Conservation (phyloP, 345 rosid genomes). For the Populus alba region DNA sequence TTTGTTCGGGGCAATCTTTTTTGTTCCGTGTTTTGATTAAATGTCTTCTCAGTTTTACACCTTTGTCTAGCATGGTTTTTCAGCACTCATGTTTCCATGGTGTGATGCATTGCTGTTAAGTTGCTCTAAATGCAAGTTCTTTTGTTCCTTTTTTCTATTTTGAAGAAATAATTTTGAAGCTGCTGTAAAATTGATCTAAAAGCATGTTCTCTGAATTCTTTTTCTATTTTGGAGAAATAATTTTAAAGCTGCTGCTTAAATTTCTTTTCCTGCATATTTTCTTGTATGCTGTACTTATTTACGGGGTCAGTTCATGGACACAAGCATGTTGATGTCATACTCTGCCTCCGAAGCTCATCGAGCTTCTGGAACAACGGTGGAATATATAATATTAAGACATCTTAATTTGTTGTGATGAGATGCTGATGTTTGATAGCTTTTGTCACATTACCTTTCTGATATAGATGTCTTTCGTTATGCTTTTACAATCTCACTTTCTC, state of each 20-base stretch:
- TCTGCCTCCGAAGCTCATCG: not conserved
- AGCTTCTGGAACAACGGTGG: not conserved
- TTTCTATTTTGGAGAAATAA: too few species aligned
- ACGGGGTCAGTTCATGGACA: not conserved
- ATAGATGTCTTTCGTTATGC: not conserved
- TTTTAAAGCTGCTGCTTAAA: too few species aligned
- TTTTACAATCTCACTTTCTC: not conserved
- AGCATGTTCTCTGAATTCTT: not conserved
- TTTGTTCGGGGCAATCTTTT: slow-evolving; percentile 6
- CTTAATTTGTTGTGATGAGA: not conserved
- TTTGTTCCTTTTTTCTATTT: not conserved
- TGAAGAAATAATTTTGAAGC: not conserved
- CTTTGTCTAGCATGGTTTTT: not conserved
- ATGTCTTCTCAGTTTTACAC: too few species aligned
- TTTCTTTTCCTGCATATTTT: not conserved
- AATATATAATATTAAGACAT: not conserved
- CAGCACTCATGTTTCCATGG: not conserved
- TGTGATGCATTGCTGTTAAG: not conserved
- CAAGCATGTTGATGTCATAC: not conserved
- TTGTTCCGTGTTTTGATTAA: slow-evolving; percentile 10
- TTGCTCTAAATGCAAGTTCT: not conserved
- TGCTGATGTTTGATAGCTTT: not conserved
- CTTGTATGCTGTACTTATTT: not conserved
- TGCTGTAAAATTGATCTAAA: not conserved
- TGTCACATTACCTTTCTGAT: not conserved